phyloP scores from a whole-genome alignment of 2,329 filamentous ascomycete genomes.

The Paraconiothyrium brasiliense region DNA sequence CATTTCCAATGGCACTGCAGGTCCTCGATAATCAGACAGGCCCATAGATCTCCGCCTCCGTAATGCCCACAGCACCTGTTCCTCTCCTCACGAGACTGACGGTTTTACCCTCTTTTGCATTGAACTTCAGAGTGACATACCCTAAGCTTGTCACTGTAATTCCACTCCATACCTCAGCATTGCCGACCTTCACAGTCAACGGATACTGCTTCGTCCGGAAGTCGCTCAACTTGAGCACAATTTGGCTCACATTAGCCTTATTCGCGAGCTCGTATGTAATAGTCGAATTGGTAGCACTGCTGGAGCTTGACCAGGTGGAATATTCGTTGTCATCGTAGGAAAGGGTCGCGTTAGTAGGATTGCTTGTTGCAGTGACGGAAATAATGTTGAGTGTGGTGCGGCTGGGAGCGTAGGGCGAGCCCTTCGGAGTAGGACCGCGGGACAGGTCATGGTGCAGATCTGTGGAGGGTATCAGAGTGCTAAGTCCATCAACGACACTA shows the following conservation, averaged over 20 bases:
- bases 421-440: neutral
- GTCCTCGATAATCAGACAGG: neutral
- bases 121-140: neutral
- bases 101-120: neutral
- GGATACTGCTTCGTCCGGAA: neutral
- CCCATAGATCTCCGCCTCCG: neutral
- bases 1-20: neutral
- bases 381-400: neutral
- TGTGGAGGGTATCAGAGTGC: neutral
- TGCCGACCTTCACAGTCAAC: neutral
- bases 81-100: neutral
- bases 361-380: neutral
- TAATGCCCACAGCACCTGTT: neutral
- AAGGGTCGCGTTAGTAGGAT: neutral
- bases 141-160: neutral
- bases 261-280: neutral
- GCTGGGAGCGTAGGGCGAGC: neutral
- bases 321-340: constrained; percentile 1
- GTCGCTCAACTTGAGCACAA: neutral
- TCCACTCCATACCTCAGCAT: neutral
- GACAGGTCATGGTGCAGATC: neutral
- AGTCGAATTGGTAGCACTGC: neutral
- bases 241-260: neutral
- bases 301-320: neutral
- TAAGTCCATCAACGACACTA: neutral